These are phyloP conservation scores for Eryngium alpinum DNA, from an alignment of 140 eudicot species.

Conservation along the genomic window DNA sequence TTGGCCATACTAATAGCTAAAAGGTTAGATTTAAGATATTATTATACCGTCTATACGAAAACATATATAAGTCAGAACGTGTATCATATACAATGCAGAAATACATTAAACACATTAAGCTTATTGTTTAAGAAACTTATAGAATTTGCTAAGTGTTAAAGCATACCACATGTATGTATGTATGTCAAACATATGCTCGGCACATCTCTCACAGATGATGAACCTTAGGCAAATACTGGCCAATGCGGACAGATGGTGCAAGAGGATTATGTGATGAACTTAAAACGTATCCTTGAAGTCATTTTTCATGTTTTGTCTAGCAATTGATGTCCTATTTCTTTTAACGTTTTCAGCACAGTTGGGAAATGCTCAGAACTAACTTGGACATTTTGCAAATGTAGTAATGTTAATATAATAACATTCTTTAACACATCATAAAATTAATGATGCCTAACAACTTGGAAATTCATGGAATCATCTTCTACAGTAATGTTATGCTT, in stretches of 20 bases:
- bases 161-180: background rate
- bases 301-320: background rate
- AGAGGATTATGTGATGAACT: background rate
- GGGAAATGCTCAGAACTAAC: background rate
- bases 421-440: constrained; percentile 1
- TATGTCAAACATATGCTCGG: background rate
- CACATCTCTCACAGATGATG: background rate
- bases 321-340: background rate
- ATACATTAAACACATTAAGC: background rate
- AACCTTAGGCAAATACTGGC: background rate
- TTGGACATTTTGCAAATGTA: background rate
- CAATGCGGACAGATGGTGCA: background rate
- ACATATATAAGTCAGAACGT: background rate
- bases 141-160: background rate
- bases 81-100: background rate
- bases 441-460: background rate
- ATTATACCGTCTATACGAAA: background rate
- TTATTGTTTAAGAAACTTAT: background rate
- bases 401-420: background rate
- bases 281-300: background rate
- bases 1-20: background rate
- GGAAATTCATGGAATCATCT: background rate
- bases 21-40: background rate
- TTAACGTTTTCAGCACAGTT: background rate
- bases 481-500: background rate